These are phyloP conservation scores for Rugonectria rugulosa DNA, from an alignment of 2,329 filamentous ascomycete species.

Conservation along the genomic window DNA sequence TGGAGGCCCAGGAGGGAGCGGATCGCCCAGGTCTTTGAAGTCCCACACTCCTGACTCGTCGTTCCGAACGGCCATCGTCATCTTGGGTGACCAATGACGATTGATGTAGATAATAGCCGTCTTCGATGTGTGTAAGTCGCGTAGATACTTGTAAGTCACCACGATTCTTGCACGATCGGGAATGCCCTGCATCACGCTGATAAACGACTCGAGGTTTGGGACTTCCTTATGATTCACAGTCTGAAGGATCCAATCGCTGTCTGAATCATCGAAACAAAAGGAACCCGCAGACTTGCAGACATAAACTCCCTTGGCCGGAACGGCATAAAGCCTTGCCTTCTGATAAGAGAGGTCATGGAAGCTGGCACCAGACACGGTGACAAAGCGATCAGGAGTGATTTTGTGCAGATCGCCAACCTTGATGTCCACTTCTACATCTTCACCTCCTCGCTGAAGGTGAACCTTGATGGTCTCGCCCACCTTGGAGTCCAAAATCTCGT, in stretches of 20 bases:
- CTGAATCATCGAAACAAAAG: constrained; percentile 92
- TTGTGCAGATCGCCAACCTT: constrained; percentile 88
- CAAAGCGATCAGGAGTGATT: constrained; percentile 95
- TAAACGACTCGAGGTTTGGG: constrained; percentile 85
- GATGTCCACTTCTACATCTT: constrained; percentile 85
- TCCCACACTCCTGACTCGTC: constrained; percentile 93
- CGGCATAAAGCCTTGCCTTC: constrained; percentile 93
- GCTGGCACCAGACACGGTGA: constrained; percentile 89
- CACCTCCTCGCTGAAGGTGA: constrained; percentile 85
- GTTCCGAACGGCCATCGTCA: constrained; percentile 91
- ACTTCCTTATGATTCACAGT: constrained; percentile 92
- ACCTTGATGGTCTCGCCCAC: constrained; percentile 82
- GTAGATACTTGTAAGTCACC: constrained; percentile 93
- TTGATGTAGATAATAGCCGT: constrained; percentile 93
- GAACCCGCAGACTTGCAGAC: constrained; percentile 97
- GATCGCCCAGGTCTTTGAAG: constrained; percentile 83
- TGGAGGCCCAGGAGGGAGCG: constrained; percentile 77
- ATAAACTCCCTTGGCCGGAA: constrained; percentile 92
- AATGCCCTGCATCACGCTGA: constrained; percentile 88
- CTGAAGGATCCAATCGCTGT: constrained; percentile 93
- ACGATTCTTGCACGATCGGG: constrained; percentile 86
- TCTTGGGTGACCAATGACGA: constrained; percentile 94
- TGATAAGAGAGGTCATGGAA: constrained; percentile 98
- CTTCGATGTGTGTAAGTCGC: constrained; percentile 92
- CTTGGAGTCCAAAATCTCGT: constrained; percentile 88